Conservation (phyloP, 1,284 basidiomycete genomes). For the Leccinum griseonigrum region DNA sequence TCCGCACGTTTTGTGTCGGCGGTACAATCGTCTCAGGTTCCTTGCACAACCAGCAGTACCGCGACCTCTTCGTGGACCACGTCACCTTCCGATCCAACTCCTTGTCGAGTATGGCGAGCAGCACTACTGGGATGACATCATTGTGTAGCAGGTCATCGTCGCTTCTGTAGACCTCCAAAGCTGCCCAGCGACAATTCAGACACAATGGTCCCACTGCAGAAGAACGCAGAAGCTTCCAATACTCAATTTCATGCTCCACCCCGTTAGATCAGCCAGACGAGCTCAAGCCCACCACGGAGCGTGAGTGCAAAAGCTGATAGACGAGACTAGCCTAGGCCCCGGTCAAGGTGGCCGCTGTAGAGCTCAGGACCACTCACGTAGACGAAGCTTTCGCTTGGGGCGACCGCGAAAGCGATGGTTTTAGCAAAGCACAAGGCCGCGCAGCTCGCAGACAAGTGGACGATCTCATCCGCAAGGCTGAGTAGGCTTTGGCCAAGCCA, state of each 20-base stretch:
- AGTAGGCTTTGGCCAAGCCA: constrained; percentile 58
- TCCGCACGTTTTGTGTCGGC: constrained; percentile 70
- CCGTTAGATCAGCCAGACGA: constrained; percentile 15
- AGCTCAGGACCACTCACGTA: constrained; percentile 43
- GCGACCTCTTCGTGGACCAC: constrained; percentile 77
- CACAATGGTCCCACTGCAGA: constrained; percentile 22
- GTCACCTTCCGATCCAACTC: constrained; percentile 70
- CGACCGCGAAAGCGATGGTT: constrained; percentile 40
- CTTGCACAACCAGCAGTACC: constrained; percentile 70
- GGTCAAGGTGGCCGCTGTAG: constrained; percentile 43
- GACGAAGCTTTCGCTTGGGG: constrained; percentile 35
- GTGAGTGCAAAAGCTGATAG: too few relatives aligned
- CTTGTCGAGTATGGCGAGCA: constrained; percentile 82
- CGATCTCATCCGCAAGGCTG: constrained; percentile 65
- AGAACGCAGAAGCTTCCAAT: constrained; percentile 35
- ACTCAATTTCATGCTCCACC: constrained; percentile 16
- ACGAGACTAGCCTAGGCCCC: constrained; percentile 38
- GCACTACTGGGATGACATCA: constrained; percentile 72
- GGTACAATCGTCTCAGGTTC: too few relatives aligned
- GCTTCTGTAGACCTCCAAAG: constrained; percentile 48
- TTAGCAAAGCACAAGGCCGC: constrained; percentile 48
- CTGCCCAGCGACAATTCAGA: constrained; percentile 43
- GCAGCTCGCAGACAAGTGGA: constrained; percentile 62
- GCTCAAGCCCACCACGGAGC: constrained; percentile 16
- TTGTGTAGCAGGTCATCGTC: constrained; percentile 58